phyloP scores from a whole-genome alignment of 768 basidiomycete genomes.

The Ramaria sp. region DNA sequence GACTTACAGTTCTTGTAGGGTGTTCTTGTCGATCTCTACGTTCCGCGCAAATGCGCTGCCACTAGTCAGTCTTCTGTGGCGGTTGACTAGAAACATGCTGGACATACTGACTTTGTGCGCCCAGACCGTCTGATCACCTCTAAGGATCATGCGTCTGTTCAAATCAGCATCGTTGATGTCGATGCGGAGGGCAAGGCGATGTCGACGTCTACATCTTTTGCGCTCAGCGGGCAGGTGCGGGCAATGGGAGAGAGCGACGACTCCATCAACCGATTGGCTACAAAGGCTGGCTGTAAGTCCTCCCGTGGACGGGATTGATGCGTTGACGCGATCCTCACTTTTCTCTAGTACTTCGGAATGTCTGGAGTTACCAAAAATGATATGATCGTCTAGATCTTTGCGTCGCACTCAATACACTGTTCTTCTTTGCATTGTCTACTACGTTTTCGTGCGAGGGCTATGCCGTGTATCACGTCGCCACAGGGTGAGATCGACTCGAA shows the following conservation, averaged over 20 bases:
- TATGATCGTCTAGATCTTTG: not conserved
- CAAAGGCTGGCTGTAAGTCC: constrained; percentile 84
- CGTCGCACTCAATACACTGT: not conserved
- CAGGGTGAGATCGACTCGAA: too few relatives aligned
- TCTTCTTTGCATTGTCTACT: not conserved
- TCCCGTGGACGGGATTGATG: not conserved
- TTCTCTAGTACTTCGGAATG: constrained; percentile 79
- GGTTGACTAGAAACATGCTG: not conserved
- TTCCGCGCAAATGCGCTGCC: constrained; percentile 98
- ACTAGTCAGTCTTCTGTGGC: constrained; percentile 60
- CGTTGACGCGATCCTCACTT: not conserved
- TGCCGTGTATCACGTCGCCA: too few relatives aligned
- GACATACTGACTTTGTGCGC: not conserved
- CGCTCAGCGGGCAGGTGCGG: constrained; percentile 88
- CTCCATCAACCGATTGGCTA: constrained; percentile 91
- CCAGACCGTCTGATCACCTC: constrained; percentile 95
- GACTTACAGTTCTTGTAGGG: constrained; percentile 39
- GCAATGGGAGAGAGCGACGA: constrained; percentile 96
- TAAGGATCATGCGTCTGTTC: constrained; percentile 98
- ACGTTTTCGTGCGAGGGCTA: not conserved
- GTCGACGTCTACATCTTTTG: constrained; percentile 79
- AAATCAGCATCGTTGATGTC: constrained; percentile 91
- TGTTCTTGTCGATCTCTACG: constrained; percentile 99
- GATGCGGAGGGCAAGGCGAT: constrained; percentile 79
- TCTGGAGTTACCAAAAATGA: constrained; percentile 95